Evolutionary conservation across 805 yeast species (phyloP).

Genomic region (Myxozyma sirexii): DNA sequence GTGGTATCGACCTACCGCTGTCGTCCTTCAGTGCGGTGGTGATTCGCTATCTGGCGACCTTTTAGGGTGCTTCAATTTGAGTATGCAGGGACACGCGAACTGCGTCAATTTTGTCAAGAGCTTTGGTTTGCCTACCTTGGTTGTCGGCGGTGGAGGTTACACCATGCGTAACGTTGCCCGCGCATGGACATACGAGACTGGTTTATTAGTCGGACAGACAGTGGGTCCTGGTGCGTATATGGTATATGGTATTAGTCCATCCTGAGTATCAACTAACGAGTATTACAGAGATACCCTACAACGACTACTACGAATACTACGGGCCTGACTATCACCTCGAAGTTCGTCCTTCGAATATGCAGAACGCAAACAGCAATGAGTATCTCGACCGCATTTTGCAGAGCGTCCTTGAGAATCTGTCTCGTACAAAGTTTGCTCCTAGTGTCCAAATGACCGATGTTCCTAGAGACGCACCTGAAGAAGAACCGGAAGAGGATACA

Average conservation of each 20-base stretch:
- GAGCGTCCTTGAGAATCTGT: slow-evolving; percentile 75
- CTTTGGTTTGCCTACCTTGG: slow-evolving; percentile 87
- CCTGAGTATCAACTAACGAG: too few species aligned
- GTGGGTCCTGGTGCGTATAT: slow-evolving; percentile 51
- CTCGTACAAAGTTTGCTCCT: slow-evolving; percentile 94
- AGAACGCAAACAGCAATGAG: slow-evolving; percentile 92
- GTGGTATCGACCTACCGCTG: slow-evolving; percentile 89
- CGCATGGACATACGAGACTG: slow-evolving; percentile 94
- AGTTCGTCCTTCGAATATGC: slow-evolving; percentile 94
- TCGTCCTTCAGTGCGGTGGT: slow-evolving; percentile 96
- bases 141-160: slow-evolving; percentile 97
- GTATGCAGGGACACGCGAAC: slow-evolving; percentile 92
- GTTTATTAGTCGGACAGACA: slow-evolving; percentile 65
- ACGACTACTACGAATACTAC: slow-evolving; percentile 94
- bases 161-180: slow-evolving; percentile 94
- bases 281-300: slow-evolving; percentile 74
- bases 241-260: too few species aligned
- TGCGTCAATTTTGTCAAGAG: slow-evolving; percentile 88
- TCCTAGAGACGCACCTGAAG: slow-evolving; percentile 75
- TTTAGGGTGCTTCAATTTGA: slow-evolving; percentile 88
- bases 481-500: slow-evolving; percentile 81
- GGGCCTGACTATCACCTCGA: slow-evolving; percentile 96
- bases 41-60: slow-evolving; percentile 93
- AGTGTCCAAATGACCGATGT: slow-evolving; percentile 90
- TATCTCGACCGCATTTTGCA: slow-evolving; percentile 81